phyloP scores from a whole-genome alignment of 2,329 filamentous ascomycete species.

The Chrysoporthe austroafricana region DNA sequence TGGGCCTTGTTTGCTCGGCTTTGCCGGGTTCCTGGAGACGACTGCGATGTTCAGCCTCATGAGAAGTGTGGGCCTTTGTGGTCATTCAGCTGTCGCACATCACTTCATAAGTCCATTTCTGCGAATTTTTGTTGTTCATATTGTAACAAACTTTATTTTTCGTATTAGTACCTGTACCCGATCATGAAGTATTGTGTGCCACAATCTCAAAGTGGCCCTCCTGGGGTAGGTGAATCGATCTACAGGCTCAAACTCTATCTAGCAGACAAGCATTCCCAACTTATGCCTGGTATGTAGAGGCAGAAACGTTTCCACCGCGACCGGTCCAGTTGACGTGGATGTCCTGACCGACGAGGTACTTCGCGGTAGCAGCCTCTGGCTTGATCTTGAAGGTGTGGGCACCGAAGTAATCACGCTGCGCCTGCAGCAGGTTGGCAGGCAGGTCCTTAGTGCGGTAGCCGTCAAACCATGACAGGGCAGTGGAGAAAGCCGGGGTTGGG shows the following conservation, averaged over 20 bases:
- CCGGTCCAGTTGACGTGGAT: slow-evolving; percentile 99
- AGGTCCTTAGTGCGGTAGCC: slow-evolving; percentile 97
- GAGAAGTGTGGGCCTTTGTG: too few relatives aligned
- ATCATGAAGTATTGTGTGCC: slow-evolving; percentile 21
- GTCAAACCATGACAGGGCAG: slow-evolving; percentile 97
- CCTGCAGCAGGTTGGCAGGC: slow-evolving; percentile 97
- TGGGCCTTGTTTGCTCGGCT: neutral
- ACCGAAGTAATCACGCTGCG: slow-evolving; percentile 99
- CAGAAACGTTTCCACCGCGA: slow-evolving; percentile 94
- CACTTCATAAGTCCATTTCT: neutral
- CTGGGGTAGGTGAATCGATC: slow-evolving; percentile 17
- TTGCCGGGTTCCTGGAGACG: too few relatives aligned
- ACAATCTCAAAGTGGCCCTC: slow-evolving; percentile 18
- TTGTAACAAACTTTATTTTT: slow-evolving; percentile 20
- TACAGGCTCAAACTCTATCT: slow-evolving; percentile 24
- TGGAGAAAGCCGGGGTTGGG: slow-evolving; percentile 94
- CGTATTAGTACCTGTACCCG: slow-evolving; percentile 23
- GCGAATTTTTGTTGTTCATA: neutral
- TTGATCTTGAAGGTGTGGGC: slow-evolving; percentile 89
- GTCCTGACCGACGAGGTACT: slow-evolving; percentile 83
- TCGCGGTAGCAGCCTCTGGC: slow-evolving; percentile 74
- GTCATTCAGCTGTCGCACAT: neutral
- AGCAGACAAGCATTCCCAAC: slow-evolving; percentile 11
- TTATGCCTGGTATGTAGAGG: slow-evolving; percentile 96
- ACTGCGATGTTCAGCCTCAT: too few relatives aligned